Evolutionary conservation across 2,329 filamentous ascomycete genomes (phyloP).

Genomic region (Fusarium robinianum): DNA sequence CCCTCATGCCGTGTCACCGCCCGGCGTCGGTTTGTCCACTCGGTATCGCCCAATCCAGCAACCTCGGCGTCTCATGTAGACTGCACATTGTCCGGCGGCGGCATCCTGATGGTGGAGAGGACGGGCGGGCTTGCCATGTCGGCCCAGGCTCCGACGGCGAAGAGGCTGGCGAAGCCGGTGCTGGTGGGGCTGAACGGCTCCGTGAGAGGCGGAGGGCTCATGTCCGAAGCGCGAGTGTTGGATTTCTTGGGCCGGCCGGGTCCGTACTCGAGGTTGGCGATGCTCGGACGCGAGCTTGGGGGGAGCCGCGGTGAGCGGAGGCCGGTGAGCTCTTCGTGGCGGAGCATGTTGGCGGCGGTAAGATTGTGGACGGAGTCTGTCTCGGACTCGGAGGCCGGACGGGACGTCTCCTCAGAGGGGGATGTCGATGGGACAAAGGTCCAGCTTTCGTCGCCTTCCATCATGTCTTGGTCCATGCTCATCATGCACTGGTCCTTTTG

Average conservation of each 20-base stretch:
- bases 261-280: slow-evolving; percentile 15
- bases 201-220: slow-evolving; percentile 13
- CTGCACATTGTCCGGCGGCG: too few relatives aligned
- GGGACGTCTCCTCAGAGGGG: slow-evolving; percentile 18
- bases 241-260: slow-evolving; percentile 8
- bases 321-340: slow-evolving; percentile 14
- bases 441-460: slow-evolving; percentile 9
- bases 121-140: slow-evolving; percentile 19
- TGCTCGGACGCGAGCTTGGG: slow-evolving; percentile 8
- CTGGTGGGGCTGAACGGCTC: slow-evolving; percentile 11
- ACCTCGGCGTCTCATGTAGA: too few relatives aligned
- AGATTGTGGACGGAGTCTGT: slow-evolving; percentile 13
- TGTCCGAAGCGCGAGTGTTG: slow-evolving; percentile 16
- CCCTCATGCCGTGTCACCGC: too few relatives aligned
- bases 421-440: neutral
- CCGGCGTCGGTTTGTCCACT: neutral
- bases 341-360: slow-evolving; percentile 19
- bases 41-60: too few relatives aligned
- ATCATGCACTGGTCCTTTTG: too few relatives aligned
- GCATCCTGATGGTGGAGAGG: slow-evolving; percentile 20
- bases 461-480: slow-evolving; percentile 6
- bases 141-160: slow-evolving; percentile 31
- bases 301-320: too few relatives aligned
- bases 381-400: slow-evolving; percentile 21
- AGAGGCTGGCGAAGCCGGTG: slow-evolving; percentile 18